Evolutionary conservation across 1,284 basidiomycete species (phyloP), one percentile per base, ranked within the genome.

Genomic region (Cutaneotrichosporon spelunceum): DNA sequence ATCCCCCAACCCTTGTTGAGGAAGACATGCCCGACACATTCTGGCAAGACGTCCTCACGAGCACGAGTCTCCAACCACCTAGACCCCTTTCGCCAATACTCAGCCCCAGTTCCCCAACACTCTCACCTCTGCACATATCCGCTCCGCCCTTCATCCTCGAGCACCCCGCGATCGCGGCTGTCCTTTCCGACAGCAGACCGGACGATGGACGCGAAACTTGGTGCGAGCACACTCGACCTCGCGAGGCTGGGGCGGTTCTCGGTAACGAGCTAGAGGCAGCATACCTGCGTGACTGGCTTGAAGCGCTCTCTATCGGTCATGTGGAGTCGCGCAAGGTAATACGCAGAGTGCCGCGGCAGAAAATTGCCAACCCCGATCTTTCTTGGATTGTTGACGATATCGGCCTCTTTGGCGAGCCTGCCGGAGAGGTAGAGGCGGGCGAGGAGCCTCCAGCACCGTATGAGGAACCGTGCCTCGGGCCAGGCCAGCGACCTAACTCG

Each of bases 201-300:
- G 29, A 26, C 30, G 34, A 62, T 16, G 67, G 61, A 75, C 82
- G 63, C 10, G 84, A 87, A 44, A 75, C 84, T 5, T 95, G 92
- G 91, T 81, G 83, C 34, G 87, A 90, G 55, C 87, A 84, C 65
- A 95, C 89, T 83, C 84, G 85, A 26, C 93, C 93, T 9, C 83
- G 81, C 56, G 78, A 81, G 36, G 89, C 91, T 1, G 80, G 83
- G 16, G 84, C 94, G 68, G 87, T 95, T 0, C 81, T 97, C 0
- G 91, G 90, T 10, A 96, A 95, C 73, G 87, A 90, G 73, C 72
- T 79, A 4, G 85, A 86, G 61, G 87, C 91, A 0, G 72, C 82
- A 19, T 92, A 89, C 77, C 82, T 96, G 45, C 85, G 88, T 36
- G 86, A 90, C 60, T 97, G 93, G 93, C 82, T 96, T 19, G 81